A percentile compares a stretch with the other conserved stretches of the same genome.
Evolutionary conservation across 2,329 filamentous ascomycete genomes (phyloP).

Genomic region (Monosporascus sp.): DNA sequence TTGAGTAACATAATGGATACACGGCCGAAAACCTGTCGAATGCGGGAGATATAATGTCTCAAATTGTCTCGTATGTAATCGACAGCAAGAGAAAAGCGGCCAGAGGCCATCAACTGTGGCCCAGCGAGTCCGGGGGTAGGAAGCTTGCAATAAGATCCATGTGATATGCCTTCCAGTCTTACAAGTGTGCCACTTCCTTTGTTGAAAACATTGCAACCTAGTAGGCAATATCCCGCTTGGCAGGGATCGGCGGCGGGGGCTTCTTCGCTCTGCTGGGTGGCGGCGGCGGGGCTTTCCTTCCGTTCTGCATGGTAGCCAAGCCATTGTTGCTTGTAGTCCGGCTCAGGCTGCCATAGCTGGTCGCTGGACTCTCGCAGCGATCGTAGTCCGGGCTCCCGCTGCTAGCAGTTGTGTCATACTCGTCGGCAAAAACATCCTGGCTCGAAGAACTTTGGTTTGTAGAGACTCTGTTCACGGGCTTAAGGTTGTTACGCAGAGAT

Average conservation of each 20-base stretch:
- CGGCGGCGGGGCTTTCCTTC: constrained; percentile 39
- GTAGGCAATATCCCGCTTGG: constrained; percentile 24
- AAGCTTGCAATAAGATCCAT: no score
- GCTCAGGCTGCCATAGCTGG: constrained; percentile 50
- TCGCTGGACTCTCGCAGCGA: constrained; percentile 50
- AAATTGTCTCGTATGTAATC: no score
- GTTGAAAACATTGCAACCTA: constrained; percentile 1
- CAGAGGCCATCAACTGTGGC: no score
- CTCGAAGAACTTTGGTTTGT: constrained; percentile 28
- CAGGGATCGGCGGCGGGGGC: constrained; percentile 48
- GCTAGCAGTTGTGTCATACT: constrained; percentile 45
- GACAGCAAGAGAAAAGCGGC: no score
- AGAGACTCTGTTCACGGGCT: constrained; percentile 40
- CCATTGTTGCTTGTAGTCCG: constrained; percentile 37
- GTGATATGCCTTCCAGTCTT: no score
- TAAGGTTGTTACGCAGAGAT: constrained; percentile 37
- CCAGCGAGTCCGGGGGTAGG: no score
- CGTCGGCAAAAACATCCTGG: constrained; percentile 44
- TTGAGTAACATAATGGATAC: no score
- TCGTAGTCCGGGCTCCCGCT: constrained; percentile 48
- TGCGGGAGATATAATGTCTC: no score
- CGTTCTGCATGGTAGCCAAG: constrained; percentile 15
- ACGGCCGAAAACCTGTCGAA: no score
- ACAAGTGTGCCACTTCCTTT: no score
- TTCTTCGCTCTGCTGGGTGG: constrained; percentile 48